Conservation (phyloP, 257 asterid genomes). For the Solanum chilense region DNA sequence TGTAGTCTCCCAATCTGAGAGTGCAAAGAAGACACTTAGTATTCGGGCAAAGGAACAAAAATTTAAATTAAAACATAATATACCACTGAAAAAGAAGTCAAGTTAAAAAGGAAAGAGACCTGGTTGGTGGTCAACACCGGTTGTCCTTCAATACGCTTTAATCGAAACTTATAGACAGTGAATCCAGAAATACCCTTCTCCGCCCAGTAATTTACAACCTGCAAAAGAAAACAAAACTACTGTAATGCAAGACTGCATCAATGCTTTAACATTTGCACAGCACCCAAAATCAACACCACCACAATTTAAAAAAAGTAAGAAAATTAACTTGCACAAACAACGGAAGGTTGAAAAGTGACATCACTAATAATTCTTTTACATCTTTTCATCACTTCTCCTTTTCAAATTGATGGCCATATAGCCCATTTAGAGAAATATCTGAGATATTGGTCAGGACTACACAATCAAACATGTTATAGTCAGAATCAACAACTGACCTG, state of each 20-base stretch:
- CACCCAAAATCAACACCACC: not conserved
- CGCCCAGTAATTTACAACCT: slow-evolving; percentile 78
- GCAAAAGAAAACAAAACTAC: slow-evolving; percentile 5
- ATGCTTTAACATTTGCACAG: not conserved
- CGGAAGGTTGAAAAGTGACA: not conserved
- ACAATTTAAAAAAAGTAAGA: not conserved
- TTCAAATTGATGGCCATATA: not conserved
- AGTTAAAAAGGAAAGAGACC: slow-evolving; percentile 18
- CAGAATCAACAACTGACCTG: not conserved
- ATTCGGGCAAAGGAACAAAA: not conserved
- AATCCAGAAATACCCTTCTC: slow-evolving; percentile 82
- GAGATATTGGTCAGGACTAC: not conserved
- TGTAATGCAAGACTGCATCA: not conserved
- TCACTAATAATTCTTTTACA: not conserved
- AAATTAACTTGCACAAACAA: not conserved
- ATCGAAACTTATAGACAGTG: slow-evolving; percentile 65
- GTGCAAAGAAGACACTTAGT: not conserved
- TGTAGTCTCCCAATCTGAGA: not conserved
- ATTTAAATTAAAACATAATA: not conserved
- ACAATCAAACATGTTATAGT: not conserved
- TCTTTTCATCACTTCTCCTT: not conserved
- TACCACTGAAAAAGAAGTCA: not conserved
- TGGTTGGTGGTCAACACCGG: slow-evolving; percentile 73
- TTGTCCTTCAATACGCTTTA: slow-evolving; percentile 66
- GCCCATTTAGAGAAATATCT: not conserved